phyloP scores from a whole-genome alignment of 176 grass and related monocot species.

The Saccharum spontaneum region DNA sequence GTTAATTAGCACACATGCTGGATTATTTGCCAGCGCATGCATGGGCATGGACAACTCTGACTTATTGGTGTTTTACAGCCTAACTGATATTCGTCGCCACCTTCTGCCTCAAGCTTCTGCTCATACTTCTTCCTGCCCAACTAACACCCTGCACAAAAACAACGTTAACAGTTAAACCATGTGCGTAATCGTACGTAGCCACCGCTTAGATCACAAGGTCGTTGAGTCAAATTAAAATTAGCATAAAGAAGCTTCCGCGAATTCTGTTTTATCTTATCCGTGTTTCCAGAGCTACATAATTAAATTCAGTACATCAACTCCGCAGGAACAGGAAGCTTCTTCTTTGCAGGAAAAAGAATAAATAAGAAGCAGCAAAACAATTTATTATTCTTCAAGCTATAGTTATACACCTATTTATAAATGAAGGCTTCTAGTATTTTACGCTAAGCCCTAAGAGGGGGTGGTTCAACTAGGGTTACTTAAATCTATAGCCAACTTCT shows the following conservation, averaged over 20 bases:
- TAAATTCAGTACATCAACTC: neutral
- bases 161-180: neutral
- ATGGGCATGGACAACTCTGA: neutral
- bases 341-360: neutral
- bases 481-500: too few species aligned
- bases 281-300: neutral
- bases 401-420: neutral
- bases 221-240: neutral
- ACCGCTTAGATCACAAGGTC: neutral
- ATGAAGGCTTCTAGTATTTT: neutral
- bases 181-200: neutral
- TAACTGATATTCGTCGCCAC: neutral
- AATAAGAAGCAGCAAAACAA: neutral
- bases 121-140: neutral
- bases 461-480: too few species aligned
- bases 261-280: neutral
- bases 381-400: neutral
- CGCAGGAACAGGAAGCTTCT: slow-evolving; percentile 6
- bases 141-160: neutral
- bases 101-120: neutral
- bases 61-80: neutral
- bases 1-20: neutral
- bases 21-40: neutral
- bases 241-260: neutral
- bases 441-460: too few species aligned